Conservation (phyloP, 129 eudicot genomes). For the Flaveria trinervia region DNA sequence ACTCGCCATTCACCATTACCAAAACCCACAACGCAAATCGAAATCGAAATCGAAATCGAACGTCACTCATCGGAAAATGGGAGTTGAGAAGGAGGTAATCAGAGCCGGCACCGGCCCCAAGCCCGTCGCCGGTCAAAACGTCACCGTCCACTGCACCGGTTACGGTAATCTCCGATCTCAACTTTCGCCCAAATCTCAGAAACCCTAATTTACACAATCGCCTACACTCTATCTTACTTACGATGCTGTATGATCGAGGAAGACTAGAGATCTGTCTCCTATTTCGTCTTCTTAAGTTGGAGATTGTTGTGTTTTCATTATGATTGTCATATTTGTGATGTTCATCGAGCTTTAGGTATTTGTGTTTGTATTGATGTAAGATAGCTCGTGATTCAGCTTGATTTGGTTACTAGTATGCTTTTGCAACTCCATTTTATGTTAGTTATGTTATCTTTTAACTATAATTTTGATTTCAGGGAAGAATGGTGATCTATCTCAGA, state of each 20-base stretch:
- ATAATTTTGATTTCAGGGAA: slow-evolving; percentile 51
- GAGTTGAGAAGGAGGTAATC: slow-evolving; percentile 77
- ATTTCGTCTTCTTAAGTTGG: no score
- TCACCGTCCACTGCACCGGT: slow-evolving; percentile 98
- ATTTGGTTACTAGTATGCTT: not conserved
- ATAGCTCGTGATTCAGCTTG: not conserved
- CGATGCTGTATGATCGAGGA: no score
- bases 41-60: slow-evolving; percentile 7
- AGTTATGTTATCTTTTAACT: no score
- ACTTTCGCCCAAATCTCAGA: slow-evolving; percentile 17
- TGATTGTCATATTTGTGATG: no score
- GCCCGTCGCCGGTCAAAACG: slow-evolving; percentile 74
- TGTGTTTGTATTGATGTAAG: slow-evolving; percentile 2
- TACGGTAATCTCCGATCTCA: slow-evolving; percentile 44
- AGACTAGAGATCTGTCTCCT: no score
- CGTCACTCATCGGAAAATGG: slow-evolving; percentile 47
- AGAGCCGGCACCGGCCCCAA: slow-evolving; percentile 82
- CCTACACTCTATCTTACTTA: no score
- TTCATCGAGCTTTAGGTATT: no score
- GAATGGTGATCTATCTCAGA: slow-evolving; percentile 59
- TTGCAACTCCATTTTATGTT: not conserved
- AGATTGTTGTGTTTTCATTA: no score
- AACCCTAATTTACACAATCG: slow-evolving; percentile 20
- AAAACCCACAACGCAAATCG: slow-evolving; percentile 3
- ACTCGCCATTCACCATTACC: not conserved